Conservation (phyloP, 2,329 filamentous ascomycete species). For the Penicillium oxalicum region DNA sequence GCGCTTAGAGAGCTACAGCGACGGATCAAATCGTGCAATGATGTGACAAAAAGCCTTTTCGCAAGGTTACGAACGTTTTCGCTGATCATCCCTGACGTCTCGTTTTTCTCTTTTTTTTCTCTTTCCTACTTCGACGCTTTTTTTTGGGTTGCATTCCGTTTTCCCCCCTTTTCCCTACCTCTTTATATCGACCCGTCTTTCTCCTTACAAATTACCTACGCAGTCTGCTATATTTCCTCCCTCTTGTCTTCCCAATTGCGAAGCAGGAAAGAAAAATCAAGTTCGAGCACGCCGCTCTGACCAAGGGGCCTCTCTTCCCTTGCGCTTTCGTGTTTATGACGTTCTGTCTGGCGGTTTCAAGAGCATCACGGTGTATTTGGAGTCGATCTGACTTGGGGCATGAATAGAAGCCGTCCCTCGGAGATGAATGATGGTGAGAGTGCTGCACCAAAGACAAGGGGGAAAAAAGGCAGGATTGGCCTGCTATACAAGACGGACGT, state of each 20-base stretch:
- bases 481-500: conserved; percentile 5
- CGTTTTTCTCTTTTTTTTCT: conserved; percentile 14
- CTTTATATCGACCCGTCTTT: too few relatives aligned
- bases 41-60: conserved; percentile 14
- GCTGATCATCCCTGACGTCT: conserved; percentile 17
- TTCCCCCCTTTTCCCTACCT: conserved; percentile 5
- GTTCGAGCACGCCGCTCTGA: not conserved
- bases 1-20: conserved; percentile 26
- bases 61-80: conserved; percentile 12
- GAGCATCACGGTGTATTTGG: conserved; percentile 31
- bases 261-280: conserved; percentile 10
- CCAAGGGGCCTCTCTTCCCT: not conserved
- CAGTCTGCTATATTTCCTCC: conserved; percentile 10
- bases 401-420: conserved; percentile 14
- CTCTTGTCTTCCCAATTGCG: conserved; percentile 14
- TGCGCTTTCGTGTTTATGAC: conserved; percentile 9
- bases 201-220: too few relatives aligned
- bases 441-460: conserved; percentile 4
- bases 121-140: conserved; percentile 3
- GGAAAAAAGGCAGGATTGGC: conserved; percentile 4
- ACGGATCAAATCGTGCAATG: conserved; percentile 20
- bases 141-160: not conserved
- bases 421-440: conserved; percentile 10
- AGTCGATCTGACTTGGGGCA: conserved; percentile 26
- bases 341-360: conserved; percentile 6